Base-by-base conservation (phyloP, 768 basidiomycete genomes). In the Glaciozyma martinii region DNA sequence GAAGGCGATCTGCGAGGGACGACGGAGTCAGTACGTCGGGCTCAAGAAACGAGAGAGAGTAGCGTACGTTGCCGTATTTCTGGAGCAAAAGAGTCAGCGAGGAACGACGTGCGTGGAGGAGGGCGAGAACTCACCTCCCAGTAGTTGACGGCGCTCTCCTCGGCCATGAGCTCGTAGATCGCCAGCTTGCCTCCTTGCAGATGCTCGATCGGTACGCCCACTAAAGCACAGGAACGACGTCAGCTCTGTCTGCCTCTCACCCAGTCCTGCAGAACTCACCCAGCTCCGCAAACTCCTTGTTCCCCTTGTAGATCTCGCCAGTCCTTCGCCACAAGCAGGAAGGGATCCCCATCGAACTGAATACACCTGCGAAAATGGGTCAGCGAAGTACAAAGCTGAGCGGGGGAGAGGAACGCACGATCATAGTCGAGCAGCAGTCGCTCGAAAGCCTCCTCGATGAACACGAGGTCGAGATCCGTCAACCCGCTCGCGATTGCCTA, bases 221-320 rank as follows among this genome's bases (percentile, higher is more conserved):
- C n/a, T 25, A 3, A n/a, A 6, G 21, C 46, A 23, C 19, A 47
- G 6, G 19, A 46, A 46, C 7, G 16, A 19, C 3, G 46, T 23
- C 19, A 47, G 46, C 46, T 47, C 5, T 10, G 6, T 5, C 33
- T 27, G 25, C 6, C 1, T n/a, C n/a, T n/a, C n/a, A n/a, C n/a
- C n/a, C n/a, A n/a, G n/a, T n/a, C n/a, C n/a, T n/a, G n/a, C n/a
- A n/a, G n/a, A 15, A 53, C 65, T n/a, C 30, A 69, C 68, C 68
- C 12, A 98, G 80, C 73, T 90, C 89, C 9, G 90, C 86, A 75
- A 99, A 97, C 77, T 94, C 92, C 61, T 90, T 83, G 75, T 99
- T 99, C 52, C 88, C 93, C 76, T 98, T 98, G 81, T 97, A 98
- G 68, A 98, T 98, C 79, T 98, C 93, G 42, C 94, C 94, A 3